Evolutionary conservation across 352 stramenopile species (phyloP), one percentile per base, ranked within the genome.

Genomic region (Thraustochytrium sp.): DNA sequence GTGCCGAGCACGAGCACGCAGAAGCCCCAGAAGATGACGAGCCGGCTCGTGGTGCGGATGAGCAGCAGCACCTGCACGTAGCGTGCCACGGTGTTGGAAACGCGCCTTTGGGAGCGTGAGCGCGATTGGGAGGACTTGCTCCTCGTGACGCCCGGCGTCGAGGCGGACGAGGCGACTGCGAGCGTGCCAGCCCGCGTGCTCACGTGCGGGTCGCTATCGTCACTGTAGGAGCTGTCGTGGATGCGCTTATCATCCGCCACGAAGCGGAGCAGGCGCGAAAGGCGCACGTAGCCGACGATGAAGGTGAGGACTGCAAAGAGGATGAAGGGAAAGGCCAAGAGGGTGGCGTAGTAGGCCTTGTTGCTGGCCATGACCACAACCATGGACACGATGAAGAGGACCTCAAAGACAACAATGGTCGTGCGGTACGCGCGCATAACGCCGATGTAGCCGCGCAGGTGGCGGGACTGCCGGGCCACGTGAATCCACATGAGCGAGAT

Each of bases 401-500:
- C 37, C 68, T 80, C 44, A 31, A 61, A 80, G 46, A 26, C 59
- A 44, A 72, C n/a, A 26, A 72, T 72, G 36, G 46, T 2, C 59
- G 42, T 72, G 59, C 59, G 59, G 36, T 72, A 72, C 9, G 46
- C 42, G 18, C 13, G 5, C 9, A 72, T 13, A 16, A 44, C 13
- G 59, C 9, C 21, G 9, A 16, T 9, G 16, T 72, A 31, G 40
- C 59, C 26, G 59, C 59, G 59, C 26, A 72, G 46, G 34, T 26
- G 34, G 26, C 46, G 42, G 9, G 59, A 72, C 9, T 21, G 26
- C 1, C 26, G 42, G 18, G 68, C 68, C 1, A 80, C 68, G 26
- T 80, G 31, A 16, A 80, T 11, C 68, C 68, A 80, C 68, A 80
- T 61, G 46, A 80, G 51, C 21, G 31, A 55, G 49, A 80, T 51